A percentile compares a stretch with the other conserved stretches of the same genome.
These are phyloP conservation scores for Rhododendron ferrugineum DNA, from an alignment of 148 eudicot species.

Conservation along the genomic window DNA sequence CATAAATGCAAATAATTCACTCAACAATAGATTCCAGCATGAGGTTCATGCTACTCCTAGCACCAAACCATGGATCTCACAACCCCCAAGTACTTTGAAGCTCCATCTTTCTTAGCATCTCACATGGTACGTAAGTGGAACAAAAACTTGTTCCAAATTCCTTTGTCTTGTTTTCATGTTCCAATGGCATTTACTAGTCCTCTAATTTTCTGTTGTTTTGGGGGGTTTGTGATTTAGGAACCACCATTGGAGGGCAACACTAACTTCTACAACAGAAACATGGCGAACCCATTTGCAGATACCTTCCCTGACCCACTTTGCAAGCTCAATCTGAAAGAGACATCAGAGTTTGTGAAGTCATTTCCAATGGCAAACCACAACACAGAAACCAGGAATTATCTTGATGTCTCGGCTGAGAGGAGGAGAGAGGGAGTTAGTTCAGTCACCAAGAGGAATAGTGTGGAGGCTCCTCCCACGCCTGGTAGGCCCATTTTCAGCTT, in stretches of 20 bases:
- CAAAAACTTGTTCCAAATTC: neutral
- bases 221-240: conserved; percentile 18
- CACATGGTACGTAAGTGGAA: conserved; percentile 19
- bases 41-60: neutral
- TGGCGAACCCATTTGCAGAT: conserved; percentile 57
- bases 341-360: conserved; percentile 70
- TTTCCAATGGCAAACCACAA: conserved; percentile 40
- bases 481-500: conserved; percentile 77
- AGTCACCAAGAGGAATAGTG: conserved; percentile 20
- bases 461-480: conserved; percentile 64
- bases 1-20: conserved; percentile 9
- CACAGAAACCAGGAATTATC: conserved; percentile 12
- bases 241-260: conserved; percentile 17
- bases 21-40: neutral
- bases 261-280: conserved; percentile 17
- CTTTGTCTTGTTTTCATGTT: neutral
- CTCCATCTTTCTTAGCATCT: conserved; percentile 24
- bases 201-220: conserved; percentile 3
- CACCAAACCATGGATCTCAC: conserved; percentile 26
- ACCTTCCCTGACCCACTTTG: conserved; percentile 57
- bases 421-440: conserved; percentile 31
- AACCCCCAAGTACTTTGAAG: conserved; percentile 24
- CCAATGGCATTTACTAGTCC: neutral
- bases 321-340: conserved; percentile 62
- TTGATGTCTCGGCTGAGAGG: conserved; percentile 32